Evolutionary conservation across 1,284 basidiomycete species (phyloP).

Genomic region (Ceratobasidium sp.): DNA sequence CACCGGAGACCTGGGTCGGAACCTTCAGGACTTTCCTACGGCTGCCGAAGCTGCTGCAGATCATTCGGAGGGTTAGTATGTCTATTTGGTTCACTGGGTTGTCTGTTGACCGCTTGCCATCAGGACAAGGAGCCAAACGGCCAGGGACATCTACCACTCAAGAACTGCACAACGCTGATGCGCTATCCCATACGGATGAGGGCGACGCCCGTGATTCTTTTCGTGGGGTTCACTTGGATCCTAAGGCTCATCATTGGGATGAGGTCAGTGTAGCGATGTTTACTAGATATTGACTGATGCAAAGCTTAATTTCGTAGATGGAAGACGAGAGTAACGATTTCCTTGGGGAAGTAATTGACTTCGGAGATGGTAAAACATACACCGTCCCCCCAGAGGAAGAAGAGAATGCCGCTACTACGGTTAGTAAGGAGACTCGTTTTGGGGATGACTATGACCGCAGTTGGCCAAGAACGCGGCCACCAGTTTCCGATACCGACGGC

Average conservation of each 20-base stretch:
- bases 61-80: conserved; percentile 51
- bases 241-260: conserved; percentile 94
- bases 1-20: conserved; percentile 6
- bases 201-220: conserved; percentile 85
- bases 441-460: conserved; percentile 90
- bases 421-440: conserved; percentile 79
- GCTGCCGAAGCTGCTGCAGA: conserved; percentile 89
- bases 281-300: neutral
- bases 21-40: conserved; percentile 76
- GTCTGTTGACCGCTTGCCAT: neutral
- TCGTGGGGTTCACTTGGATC: conserved; percentile 86
- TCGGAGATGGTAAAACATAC: conserved; percentile 89
- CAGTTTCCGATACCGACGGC: conserved; percentile 22
- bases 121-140: conserved; percentile 19
- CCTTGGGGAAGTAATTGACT: conserved; percentile 87
- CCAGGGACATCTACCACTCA: conserved; percentile 10
- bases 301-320: conserved; percentile 58
- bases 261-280: conserved; percentile 67
- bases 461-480: conserved; percentile 69
- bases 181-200: conserved; percentile 13
- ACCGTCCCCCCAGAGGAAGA: conserved; percentile 66
- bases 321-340: conserved; percentile 92
- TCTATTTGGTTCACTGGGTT: conserved; percentile 31
- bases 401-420: conserved; percentile 50
- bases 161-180: neutral